phyloP scores from a whole-genome alignment of 116 monocot genomes.

The Papilionanthe hybrid region DNA sequence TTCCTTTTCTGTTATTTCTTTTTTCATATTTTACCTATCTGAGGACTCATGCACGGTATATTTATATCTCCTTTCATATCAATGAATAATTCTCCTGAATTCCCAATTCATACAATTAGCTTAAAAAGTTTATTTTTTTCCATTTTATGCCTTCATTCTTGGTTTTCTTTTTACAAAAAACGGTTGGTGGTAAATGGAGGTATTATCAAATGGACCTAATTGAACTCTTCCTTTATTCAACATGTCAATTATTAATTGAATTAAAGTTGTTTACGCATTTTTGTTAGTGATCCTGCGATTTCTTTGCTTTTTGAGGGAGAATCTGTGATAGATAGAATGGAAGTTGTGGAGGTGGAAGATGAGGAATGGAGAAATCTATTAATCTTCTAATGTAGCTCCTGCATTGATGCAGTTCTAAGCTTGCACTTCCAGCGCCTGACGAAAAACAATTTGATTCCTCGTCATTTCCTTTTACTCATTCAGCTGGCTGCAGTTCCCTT shows the following conservation, averaged over 20 bases:
- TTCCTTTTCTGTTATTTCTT: no score
- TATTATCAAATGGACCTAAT: neutral
- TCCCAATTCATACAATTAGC: no score
- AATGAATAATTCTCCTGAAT: no score
- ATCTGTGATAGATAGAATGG: conserved; percentile 2
- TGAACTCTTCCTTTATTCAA: neutral
- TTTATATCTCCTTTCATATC: no score
- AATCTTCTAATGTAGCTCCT: conserved; percentile 1
- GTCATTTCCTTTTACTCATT: conserved; percentile 6
- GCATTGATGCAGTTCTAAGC: conserved; percentile 31
- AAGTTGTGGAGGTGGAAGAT: neutral
- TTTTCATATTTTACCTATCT: no score
- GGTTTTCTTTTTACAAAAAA: conserved; percentile 2
- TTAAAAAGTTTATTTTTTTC: neutral
- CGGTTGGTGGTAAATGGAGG: neutral
- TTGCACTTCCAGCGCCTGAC: conserved; percentile 42
- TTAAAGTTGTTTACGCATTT: neutral
- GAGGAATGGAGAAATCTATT: neutral
- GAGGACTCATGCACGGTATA: no score
- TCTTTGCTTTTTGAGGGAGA: neutral
- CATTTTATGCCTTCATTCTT: no score
- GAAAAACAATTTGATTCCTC: conserved; percentile 15
- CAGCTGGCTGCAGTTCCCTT: neutral
- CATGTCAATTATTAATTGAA: neutral
- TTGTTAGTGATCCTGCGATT: neutral